Base-by-base conservation (phyloP, 225 moss, liverwort and hornwort genomes). In the Pseudoscleropodium purum region DNA sequence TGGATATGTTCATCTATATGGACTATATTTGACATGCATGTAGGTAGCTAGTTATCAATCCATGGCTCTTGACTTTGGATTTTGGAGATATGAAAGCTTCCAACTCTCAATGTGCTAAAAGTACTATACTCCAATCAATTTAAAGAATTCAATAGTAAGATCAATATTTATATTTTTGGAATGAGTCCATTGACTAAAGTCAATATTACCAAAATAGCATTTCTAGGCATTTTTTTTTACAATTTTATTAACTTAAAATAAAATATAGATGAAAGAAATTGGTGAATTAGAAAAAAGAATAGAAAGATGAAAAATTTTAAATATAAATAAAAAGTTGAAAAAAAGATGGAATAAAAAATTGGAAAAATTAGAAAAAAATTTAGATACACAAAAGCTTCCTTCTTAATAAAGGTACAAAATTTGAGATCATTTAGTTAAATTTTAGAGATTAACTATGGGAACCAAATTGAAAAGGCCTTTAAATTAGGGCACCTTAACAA, bases 191-290 rank as follows among this genome's bases (percentile, higher is more conserved):
- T 45, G 5, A 45, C 6, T 51, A 51, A 51, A 51, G 3, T 45
- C 18, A 75, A 18, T 18, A 4, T 3, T 30, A 0, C 6, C 18
- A 2, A 47, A 31, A 47, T 31, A 75, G 4, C 18, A 47, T 75
- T 47, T 75, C 1, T 0, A 30, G 0, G 0, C 11, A 31, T 6
- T 18, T 30, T 1, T 30, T 1, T 11, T 75, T 75, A 31, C 0
- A 31, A 6, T 30, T 47, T 18, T 31, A 18, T 6, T 47, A 11
- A 18, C 18, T 75, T 11, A 30, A 47, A 45, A 18, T 5, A 4
- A 72, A 68, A 43, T 15, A 29, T 0, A 72, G 21, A 13, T 5
- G 1, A 15, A 41, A 39, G 13, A 41, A 72, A 41, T 41, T 41
- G 26, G 8, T 7, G 1, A 1, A 41, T 14, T 14, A 39, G 14